phyloP scores from a whole-genome alignment of 768 basidiomycete genomes.

The Candolleomyces aberdarensis region DNA sequence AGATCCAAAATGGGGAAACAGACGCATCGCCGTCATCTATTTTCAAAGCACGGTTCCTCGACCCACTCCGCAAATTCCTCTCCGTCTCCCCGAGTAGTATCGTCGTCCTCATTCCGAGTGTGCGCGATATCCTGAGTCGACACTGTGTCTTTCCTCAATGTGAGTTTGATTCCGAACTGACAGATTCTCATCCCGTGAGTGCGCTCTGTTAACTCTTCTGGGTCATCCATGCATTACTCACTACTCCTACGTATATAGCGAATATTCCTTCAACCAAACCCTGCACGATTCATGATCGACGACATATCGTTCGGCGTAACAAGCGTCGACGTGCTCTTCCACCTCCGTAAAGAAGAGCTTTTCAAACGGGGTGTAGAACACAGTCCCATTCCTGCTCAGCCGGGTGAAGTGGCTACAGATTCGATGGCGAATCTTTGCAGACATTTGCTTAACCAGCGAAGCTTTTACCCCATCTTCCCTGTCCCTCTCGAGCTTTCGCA shows the following conservation, averaged over 20 bases:
- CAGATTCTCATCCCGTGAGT: conserved; percentile 51
- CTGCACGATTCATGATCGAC: conserved; percentile 81
- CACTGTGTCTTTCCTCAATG: conserved; percentile 87
- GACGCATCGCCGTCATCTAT: conserved; percentile 61
- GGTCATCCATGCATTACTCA: neutral
- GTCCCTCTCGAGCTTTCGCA: conserved; percentile 66
- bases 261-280: conserved; percentile 82
- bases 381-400: conserved; percentile 38
- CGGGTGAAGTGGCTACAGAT: conserved; percentile 56
- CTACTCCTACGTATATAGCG: conserved; percentile 41
- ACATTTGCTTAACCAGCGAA: conserved; percentile 83
- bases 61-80: conserved; percentile 55
- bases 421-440: conserved; percentile 76
- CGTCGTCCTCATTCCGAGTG: conserved; percentile 77
- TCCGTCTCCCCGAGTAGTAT: conserved; percentile 62
- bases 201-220: neutral
- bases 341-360: conserved; percentile 82
- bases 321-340: conserved; percentile 88
- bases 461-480: conserved; percentile 96
- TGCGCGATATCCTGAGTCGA: conserved; percentile 74
- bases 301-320: conserved; percentile 74
- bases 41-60: conserved; percentile 63
- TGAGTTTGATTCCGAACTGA: conserved; percentile 45
- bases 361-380: conserved; percentile 64
- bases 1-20: conserved; percentile 71